These are phyloP conservation scores for Ustilago trichophora DNA, from an alignment of 1,284 basidiomycete species.

Conservation along the genomic window DNA sequence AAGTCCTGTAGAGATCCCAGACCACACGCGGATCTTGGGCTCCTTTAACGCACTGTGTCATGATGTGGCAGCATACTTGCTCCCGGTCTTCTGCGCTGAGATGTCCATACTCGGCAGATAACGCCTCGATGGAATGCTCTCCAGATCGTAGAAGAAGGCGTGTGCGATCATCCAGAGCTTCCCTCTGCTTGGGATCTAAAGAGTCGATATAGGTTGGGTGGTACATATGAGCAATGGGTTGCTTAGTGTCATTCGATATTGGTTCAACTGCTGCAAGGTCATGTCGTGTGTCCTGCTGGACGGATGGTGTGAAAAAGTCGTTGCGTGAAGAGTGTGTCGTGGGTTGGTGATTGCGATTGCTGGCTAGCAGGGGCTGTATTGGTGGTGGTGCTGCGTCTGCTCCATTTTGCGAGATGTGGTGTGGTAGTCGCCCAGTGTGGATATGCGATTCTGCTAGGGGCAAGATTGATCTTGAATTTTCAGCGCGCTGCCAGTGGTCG, in stretches of 20 bases:
- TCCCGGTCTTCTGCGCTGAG: slow-evolving; percentile 4
- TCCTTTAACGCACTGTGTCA: slow-evolving; percentile 8
- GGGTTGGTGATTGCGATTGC: neutral
- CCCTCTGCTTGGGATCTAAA: neutral
- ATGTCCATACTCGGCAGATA: slow-evolving; percentile 5
- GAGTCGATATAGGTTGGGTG: slow-evolving; percentile 19
- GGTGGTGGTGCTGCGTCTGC: no score
- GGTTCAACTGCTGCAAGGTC: no score
- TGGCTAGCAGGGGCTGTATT: no score
- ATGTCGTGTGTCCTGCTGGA: neutral
- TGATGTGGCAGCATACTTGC: slow-evolving; percentile 23
- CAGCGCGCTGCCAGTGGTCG: slow-evolving; percentile 11
- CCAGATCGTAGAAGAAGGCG: slow-evolving; percentile 18
- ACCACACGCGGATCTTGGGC: slow-evolving; percentile 7
- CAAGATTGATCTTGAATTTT: neutral
- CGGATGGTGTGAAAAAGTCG: slow-evolving; percentile 38
- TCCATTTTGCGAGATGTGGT: no score
- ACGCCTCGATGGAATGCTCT: slow-evolving; percentile 21
- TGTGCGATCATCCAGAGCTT: slow-evolving; percentile 9
- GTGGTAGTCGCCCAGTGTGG: no score
- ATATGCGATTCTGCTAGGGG: no score
- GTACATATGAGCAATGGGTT: no score
- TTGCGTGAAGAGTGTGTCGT: neutral
- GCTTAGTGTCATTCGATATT: neutral
- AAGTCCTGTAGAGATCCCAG: slow-evolving; percentile 29